Conservation (phyloP, 2,329 filamentous ascomycete genomes). For the Sporothrix schenckii region DNA sequence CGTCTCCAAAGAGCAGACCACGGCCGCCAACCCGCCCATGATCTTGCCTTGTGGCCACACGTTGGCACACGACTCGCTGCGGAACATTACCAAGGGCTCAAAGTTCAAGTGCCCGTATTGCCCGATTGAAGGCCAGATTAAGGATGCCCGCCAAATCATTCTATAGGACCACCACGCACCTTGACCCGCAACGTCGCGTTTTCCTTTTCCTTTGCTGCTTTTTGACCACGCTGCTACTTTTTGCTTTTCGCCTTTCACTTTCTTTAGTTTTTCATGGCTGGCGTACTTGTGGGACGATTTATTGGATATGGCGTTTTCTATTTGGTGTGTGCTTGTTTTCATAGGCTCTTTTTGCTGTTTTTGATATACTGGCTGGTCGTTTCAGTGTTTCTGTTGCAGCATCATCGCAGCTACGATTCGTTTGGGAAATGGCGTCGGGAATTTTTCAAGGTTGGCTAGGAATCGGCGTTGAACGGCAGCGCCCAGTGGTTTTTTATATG, state of each 20-base stretch:
- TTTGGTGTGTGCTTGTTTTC: neutral
- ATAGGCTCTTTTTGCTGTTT: no score
- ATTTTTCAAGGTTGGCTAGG: neutral
- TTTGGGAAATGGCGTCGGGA: neutral
- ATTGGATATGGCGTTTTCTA: neutral
- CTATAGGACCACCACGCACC: conserved; percentile 48
- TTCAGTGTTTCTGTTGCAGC: neutral
- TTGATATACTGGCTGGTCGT: neutral
- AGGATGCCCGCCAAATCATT: conserved; percentile 74
- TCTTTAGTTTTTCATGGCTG: neutral
- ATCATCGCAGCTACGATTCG: neutral
- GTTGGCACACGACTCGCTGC: conserved; percentile 80
- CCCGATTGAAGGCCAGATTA: conserved; percentile 76
- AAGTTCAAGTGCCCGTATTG: conserved; percentile 97
- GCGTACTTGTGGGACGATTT: neutral
- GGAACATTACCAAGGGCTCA: conserved; percentile 74
- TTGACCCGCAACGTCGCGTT: no score
- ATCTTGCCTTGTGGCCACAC: conserved; percentile 97
- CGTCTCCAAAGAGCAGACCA: conserved; percentile 94
- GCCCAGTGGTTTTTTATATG: neutral
- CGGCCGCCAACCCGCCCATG: conserved; percentile 90
- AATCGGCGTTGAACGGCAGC: neutral
- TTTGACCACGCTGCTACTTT: neutral
- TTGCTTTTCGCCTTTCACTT: no score
- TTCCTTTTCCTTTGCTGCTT: neutral